Evolutionary conservation across 257 asterid genomes (phyloP).

Genomic region (Jaltomata sinuosa): DNA sequence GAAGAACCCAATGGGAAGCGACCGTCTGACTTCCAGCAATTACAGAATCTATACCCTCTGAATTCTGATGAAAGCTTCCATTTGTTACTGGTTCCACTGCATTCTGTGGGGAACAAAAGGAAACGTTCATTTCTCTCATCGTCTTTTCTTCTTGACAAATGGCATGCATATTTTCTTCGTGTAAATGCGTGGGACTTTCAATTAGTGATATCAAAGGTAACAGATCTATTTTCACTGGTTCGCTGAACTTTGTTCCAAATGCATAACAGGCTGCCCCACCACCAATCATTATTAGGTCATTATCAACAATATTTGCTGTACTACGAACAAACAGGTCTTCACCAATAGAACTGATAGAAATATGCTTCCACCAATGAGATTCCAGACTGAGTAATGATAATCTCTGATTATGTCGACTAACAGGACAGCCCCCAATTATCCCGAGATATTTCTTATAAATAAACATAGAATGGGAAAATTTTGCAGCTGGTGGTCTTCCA

Average conservation of each 20-base stretch:
- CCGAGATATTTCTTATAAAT: constrained; percentile 53
- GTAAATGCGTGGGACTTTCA: constrained; percentile 8
- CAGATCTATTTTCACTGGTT: constrained; percentile 57
- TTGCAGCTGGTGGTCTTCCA: constrained; percentile 56
- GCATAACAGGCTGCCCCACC: constrained; percentile 99
- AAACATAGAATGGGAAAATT: constrained; percentile 92
- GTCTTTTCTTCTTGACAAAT: constrained; percentile 3
- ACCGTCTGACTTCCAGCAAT: constrained; percentile 15
- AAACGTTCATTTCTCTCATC: constrained; percentile 7
- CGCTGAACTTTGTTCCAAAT: constrained; percentile 93
- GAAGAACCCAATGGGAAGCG: constrained; percentile 43
- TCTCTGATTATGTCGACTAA: constrained; percentile 42
- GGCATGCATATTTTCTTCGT: constrained; percentile 15
- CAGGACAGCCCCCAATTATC: constrained; percentile 90
- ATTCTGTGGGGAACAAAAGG: constrained; percentile 5
- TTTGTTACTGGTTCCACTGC: constrained; percentile 17
- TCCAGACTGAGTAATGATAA: constrained; percentile 57
- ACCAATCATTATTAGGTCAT: constrained; percentile 63
- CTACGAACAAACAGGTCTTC: constrained; percentile 81
- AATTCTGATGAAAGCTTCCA: constrained; percentile 19
- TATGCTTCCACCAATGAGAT: constrained; percentile 52
- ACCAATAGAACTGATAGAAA: constrained; percentile 37
- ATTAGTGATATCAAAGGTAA: constrained; percentile 31
- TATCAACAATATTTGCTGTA: constrained; percentile 50
- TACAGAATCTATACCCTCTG: constrained; percentile 23